These are phyloP conservation scores for Rhizopogon salebrosus DNA, from an alignment of 768 basidiomycete species.

Conservation along the genomic window DNA sequence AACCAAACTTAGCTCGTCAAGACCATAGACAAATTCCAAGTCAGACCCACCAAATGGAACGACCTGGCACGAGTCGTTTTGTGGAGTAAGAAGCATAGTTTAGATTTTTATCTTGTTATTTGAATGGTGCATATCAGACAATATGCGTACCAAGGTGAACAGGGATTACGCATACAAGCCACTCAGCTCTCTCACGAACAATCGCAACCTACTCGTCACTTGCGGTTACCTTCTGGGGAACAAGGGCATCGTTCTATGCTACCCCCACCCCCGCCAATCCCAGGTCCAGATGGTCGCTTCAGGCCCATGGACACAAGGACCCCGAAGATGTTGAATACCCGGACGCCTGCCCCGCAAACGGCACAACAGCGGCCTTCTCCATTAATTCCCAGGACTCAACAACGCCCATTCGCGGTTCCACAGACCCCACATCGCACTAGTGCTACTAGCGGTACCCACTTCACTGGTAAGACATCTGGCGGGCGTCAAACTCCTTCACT, in stretches of 20 bases:
- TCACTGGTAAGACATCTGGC: neutral
- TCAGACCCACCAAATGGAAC: conserved; percentile 18
- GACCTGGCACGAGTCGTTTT: conserved; percentile 49
- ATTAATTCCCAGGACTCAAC: conserved; percentile 39
- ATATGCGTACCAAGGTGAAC: conserved; percentile 58
- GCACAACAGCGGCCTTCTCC: conserved; percentile 18
- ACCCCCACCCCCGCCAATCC: conserved; percentile 21
- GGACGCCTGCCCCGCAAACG: conserved; percentile 1
- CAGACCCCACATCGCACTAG: conserved; percentile 23
- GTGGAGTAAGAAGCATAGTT: conserved; percentile 37
- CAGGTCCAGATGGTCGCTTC: conserved; percentile 16
- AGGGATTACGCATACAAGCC: conserved; percentile 35
- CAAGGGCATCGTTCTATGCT: conserved; percentile 24
- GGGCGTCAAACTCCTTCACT: conserved; percentile 2
- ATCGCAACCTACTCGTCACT: conserved; percentile 33
- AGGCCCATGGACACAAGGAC: conserved; percentile 10
- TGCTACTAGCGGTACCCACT: neutral
- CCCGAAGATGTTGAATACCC: conserved; percentile 9
- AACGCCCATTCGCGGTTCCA: conserved; percentile 22
- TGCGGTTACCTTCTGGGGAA: conserved; percentile 26
- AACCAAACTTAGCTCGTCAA: conserved; percentile 28
- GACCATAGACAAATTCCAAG: conserved; percentile 13
- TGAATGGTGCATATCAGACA: conserved; percentile 39
- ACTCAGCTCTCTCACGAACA: conserved; percentile 40
- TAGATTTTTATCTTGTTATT: conserved; percentile 5